These are phyloP conservation scores for Lecanicillium sp. DNA, from an alignment of 2,329 filamentous ascomycete species.

Conservation along the genomic window DNA sequence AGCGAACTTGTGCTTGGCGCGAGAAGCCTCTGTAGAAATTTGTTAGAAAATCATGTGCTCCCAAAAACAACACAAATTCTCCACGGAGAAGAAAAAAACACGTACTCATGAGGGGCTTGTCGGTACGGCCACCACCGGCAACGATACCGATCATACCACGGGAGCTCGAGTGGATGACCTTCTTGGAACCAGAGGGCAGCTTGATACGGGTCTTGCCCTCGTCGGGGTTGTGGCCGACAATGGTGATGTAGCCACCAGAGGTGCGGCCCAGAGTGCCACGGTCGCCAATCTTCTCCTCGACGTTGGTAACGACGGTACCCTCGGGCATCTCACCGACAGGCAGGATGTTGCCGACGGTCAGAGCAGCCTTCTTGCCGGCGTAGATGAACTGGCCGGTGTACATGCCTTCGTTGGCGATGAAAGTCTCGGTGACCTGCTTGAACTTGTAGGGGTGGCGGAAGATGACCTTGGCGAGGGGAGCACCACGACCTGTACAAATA, in stretches of 20 bases:
- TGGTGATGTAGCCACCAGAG: slow-evolving; percentile 98
- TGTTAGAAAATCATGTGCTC: slow-evolving; percentile 29
- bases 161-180: slow-evolving; percentile 85
- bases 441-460: slow-evolving; percentile 99
- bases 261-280: slow-evolving; percentile 93
- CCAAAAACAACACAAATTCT: not conserved
- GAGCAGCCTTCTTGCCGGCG: slow-evolving; percentile 95
- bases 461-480: slow-evolving; percentile 90
- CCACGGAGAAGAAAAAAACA: slow-evolving; percentile 14
- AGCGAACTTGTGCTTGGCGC: slow-evolving; percentile 99
- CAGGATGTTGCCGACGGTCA: slow-evolving; percentile 96
- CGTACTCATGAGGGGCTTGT: slow-evolving; percentile 95
- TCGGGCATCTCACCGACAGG: slow-evolving; percentile 91
- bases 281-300: slow-evolving; percentile 98
- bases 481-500: slow-evolving; percentile 58
- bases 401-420: slow-evolving; percentile 99
- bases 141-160: slow-evolving; percentile 99
- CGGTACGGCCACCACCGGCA: slow-evolving; percentile 97
- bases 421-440: slow-evolving; percentile 97
- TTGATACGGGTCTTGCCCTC: slow-evolving; percentile 99
- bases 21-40: slow-evolving; percentile 72
- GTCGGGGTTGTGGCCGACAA: slow-evolving; percentile 95
- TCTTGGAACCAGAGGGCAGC: slow-evolving; percentile 98
- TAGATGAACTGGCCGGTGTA: slow-evolving; percentile 99
- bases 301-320: slow-evolving; percentile 98